Base-by-base conservation (phyloP, 768 basidiomycete genomes). In the Porpolomopsis calyptriformis region DNA sequence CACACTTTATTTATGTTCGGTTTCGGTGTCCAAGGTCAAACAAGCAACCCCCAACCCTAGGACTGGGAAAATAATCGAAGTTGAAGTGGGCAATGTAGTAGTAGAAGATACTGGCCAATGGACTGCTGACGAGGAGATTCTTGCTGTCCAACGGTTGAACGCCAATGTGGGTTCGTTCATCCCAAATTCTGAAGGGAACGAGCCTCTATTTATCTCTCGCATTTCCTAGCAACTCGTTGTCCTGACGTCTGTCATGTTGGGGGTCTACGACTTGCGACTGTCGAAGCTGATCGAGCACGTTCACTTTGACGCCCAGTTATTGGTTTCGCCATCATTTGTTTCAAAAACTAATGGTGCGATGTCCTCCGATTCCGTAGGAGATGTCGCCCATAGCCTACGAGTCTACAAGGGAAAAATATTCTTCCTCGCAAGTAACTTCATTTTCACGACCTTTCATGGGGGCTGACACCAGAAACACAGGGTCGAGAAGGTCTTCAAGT, bases 381-480 rank as follows among this genome's bases (percentile, higher is more conserved):
- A 80, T 47, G 64, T 87, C 36, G 68, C 74, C 14, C 84, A 83
- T 54, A 88, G 88, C 55, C 61, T 96, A 38, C 71, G 80, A 16
- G 68, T 78, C 1, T 92, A 96, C 64, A 91, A 93, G 58, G 86
- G 89, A 34, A 97, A 89, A 59, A 71, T 97, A 14, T 97, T 97
- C 57, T 54, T 91, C 23, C 68, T 99, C 57, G 94, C 94, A 60
- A 64, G 85, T 64, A 33, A 1, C n/a, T 24, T 19, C 37, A 42
- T 4, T 25, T 40, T 38, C 14, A 4, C 43, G 16, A 18, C 5
- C 8, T 44, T 14, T 46, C n/a, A 27, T 45, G 11, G 12, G 12
- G 46, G 38, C 52, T 36, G 53, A 37, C 12, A 37, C 39, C 7
- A 45, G 41, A 46, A 18, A n/a, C 43, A n/a, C 52, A 86, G 89